Evolutionary conservation across 345 rosid genomes (phyloP), one percentile per base, ranked within the genome.

Genomic region (Hypericum androsaemum): DNA sequence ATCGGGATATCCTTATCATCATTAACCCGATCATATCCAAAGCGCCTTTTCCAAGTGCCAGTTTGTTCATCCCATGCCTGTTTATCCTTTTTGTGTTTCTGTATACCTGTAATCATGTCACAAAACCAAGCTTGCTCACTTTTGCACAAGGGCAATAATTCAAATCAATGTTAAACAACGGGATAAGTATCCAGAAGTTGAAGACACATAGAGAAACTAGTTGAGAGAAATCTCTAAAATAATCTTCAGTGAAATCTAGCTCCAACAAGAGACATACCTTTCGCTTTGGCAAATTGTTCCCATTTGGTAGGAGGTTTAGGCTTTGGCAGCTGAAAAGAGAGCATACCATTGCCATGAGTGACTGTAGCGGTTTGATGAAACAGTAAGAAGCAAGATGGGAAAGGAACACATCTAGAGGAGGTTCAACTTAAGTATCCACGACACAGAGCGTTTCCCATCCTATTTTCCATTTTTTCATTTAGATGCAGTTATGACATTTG

Each of bases 11-110:
- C 96, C 39, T 72, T 61, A 74, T 90, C 96, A 63, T 90, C 92
- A 64, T 84, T 81, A 52, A 84, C 98, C 60, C 92, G 95, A 64
- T 90, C 96, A 54, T 82, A 90, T 46, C 98, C 96, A 73, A 68
- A 81, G 28, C 88, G 77, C 28, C 92, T 92, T 70, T 90, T 90
- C 83, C 95, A 90, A 13, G 78, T 47, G 47, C 71, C 72, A 22
- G 98, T 90, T 77, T 80, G 92, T 57, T 84, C 89, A 53, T 90
- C 96, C 76, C 83, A 90, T 0, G 77, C 65, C 61, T 77, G 69
- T 71, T 90, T 90, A 73, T 90, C 96, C 57, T 77, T 90, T 64
- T 84, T 87, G 36, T 73, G 86, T 14, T 90, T 82, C 77, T 76
- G 69, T 67, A 90, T 90, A 56, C 95, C 96, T 87, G 72, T 54